These are phyloP conservation scores for Platismatia glauca DNA, from an alignment of 495 filamentous ascomycete genomes.

Conservation along the genomic window DNA sequence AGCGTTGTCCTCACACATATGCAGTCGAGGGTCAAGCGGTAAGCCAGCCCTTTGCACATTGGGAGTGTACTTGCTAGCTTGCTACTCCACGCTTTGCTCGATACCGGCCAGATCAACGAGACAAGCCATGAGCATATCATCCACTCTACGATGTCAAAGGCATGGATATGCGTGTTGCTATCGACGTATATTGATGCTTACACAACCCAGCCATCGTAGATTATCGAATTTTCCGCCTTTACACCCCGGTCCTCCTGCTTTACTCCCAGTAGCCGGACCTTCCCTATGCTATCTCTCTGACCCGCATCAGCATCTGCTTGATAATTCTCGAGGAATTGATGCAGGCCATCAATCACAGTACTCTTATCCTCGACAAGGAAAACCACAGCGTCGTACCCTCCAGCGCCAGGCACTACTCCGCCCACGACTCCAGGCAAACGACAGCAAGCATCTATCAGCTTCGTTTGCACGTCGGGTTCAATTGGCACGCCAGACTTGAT, in stretches of 20 bases:
- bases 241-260: slow-evolving; percentile 84
- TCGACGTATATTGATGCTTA: not conserved
- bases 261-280: slow-evolving; percentile 68
- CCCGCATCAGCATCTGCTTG: slow-evolving; percentile 43
- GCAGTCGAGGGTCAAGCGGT: too few relatives aligned
- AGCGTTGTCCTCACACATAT: too few relatives aligned
- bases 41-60: too few relatives aligned
- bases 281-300: slow-evolving; percentile 52
- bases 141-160: not conserved
- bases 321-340: slow-evolving; percentile 56
- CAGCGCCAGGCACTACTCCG: slow-evolving; percentile 89
- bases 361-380: slow-evolving; percentile 68
- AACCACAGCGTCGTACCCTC: slow-evolving; percentile 86
- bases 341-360: slow-evolving; percentile 53
- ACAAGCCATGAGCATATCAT: not conserved
- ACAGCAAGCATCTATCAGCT: slow-evolving; percentile 66
- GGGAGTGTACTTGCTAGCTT: too few relatives aligned
- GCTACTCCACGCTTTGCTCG: too few relatives aligned
- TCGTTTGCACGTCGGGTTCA: slow-evolving; percentile 79
- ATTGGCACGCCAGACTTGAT: slow-evolving; percentile 68
- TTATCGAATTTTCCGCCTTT: slow-evolving; percentile 50
- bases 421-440: slow-evolving; percentile 71
- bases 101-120: not conserved
- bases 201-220: slow-evolving; percentile 56
- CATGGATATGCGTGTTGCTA: not conserved